These are phyloP conservation scores for Thelonectria discophora DNA, from an alignment of 2,329 filamentous ascomycete genomes.

Conservation along the genomic window DNA sequence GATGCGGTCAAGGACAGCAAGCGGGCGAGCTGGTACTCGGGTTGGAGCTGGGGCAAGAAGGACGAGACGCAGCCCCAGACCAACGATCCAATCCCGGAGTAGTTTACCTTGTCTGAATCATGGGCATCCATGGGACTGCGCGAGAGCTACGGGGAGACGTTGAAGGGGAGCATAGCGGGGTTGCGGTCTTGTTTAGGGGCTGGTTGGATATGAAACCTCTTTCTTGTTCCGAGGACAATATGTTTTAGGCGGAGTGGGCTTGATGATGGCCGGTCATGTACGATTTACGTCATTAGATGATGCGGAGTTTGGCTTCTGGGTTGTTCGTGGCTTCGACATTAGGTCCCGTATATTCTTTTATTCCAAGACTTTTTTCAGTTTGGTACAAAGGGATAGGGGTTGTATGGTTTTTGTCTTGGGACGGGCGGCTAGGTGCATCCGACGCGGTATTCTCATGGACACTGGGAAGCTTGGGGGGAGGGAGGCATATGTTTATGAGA, in stretches of 20 bases:
- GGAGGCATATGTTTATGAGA: background rate
- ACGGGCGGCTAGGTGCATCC: background rate
- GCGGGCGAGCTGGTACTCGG: slow-evolving; percentile 70
- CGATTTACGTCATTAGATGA: slow-evolving; percentile 45
- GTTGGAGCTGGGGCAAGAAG: slow-evolving; percentile 65
- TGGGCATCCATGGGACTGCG: slow-evolving; percentile 13
- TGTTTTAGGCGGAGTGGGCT: slow-evolving; percentile 31
- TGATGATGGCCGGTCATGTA: slow-evolving; percentile 42
- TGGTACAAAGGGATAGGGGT: slow-evolving; percentile 22
- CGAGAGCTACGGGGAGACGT: slow-evolving; percentile 4
- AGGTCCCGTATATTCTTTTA: slow-evolving; percentile 35
- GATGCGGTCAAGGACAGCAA: slow-evolving; percentile 64
- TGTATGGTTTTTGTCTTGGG: slow-evolving; percentile 29
- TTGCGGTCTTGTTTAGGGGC: slow-evolving; percentile 33
- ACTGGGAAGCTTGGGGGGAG: background rate
- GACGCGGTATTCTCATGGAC: background rate
- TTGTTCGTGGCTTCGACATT: slow-evolving; percentile 41
- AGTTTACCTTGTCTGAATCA: slow-evolving; percentile 26
- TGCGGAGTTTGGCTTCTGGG: slow-evolving; percentile 45
- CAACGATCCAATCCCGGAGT: slow-evolving; percentile 49
- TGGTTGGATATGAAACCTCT: slow-evolving; percentile 40
- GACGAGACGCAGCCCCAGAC: slow-evolving; percentile 51
- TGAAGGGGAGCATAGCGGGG: background rate
- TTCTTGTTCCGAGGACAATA: slow-evolving; percentile 32
- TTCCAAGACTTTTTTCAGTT: slow-evolving; percentile 3